Evolutionary conservation across 2,329 filamentous ascomycete species (phyloP), one percentile per base, ranked within the genome.

Genomic region (Curvularia eragrostidis): DNA sequence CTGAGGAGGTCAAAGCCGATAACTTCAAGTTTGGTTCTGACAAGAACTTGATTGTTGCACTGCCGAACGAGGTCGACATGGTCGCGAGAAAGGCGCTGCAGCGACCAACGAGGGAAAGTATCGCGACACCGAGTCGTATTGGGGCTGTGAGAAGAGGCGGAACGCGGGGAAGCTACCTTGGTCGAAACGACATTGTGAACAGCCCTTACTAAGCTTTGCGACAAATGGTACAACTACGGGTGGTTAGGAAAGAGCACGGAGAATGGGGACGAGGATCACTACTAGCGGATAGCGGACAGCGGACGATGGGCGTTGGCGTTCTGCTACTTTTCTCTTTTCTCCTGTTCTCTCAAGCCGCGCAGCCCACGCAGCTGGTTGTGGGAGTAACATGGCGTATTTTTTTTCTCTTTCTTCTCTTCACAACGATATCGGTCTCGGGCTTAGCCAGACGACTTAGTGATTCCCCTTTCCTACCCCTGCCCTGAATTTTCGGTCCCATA

Each of bases 11-110:
- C 73, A 97, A 96, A 83, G 95, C 95, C 3, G 95, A 99, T 76
- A 96, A 99, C 76, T 99, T 99, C 87, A 93, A 95, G 71, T 99
- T 93, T 72, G 94, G 94, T 46, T 93, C 89, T 5, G 95, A 99
- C 78, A 96, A 97, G 85, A 97, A 97, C 71, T 92, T 99, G 69
- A 97, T 99, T 71, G 94, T 99, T 34, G 95, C 95, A 0, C 81
- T 99, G 63, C 93, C 95, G 2, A 97, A 99, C 74, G 93, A 98
- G 77, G 95, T 99, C 66, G 96, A 97, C 78, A 98, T 98, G 93
- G 91, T 99, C 12, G 90, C 89, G 44, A 93, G 94, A 78, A 86
- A 89, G 68, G 89, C 87, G 56, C 85, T 99, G 72, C 91, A 91
- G 82, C 89, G 89, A 71, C 93, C 94, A 1, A 98, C 95, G 0